Conservation (phyloP, 495 filamentous ascomycete species). For the Parathielavia appendiculata region DNA sequence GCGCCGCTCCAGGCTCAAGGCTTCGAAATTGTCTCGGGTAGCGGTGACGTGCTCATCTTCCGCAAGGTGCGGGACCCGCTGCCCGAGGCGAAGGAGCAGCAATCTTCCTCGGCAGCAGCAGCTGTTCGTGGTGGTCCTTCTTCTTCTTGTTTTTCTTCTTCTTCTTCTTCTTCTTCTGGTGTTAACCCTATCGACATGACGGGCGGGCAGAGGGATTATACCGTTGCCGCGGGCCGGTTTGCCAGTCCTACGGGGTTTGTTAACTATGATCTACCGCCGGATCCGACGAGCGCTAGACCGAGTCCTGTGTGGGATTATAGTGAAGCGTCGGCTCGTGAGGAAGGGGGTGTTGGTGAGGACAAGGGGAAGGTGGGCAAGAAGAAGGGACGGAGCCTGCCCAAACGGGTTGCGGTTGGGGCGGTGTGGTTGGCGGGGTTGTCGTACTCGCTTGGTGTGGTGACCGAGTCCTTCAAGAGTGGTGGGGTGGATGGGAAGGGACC, state of each 20-base stretch:
- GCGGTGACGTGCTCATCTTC: conserved; percentile 67
- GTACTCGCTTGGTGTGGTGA: conserved; percentile 65
- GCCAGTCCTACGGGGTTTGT: conserved; percentile 55
- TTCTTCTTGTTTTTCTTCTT: too few relatives aligned
- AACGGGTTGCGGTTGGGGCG: conserved; percentile 53
- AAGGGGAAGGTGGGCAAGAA: conserved; percentile 26
- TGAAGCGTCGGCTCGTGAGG: neutral
- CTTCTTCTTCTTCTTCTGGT: too few relatives aligned
- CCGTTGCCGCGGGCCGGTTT: conserved; percentile 45
- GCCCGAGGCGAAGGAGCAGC: conserved; percentile 6
- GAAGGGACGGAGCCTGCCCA: conserved; percentile 38
- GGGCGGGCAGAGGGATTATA: conserved; percentile 30
- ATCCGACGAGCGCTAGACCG: neutral
- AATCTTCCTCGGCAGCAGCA: neutral
- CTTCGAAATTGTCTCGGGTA: conserved; percentile 68
- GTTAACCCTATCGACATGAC: conserved; percentile 55
- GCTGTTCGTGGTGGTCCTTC: conserved; percentile 18
- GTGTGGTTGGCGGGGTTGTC: conserved; percentile 55
- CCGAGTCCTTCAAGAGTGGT: conserved; percentile 60
- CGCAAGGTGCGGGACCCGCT: conserved; percentile 47
- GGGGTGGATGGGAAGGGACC: conserved; percentile 50
- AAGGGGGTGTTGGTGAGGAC: neutral
- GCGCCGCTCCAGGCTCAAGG: conserved; percentile 58
- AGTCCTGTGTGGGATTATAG: too few relatives aligned
- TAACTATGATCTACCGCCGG: conserved; percentile 46